Conservation (phyloP, 2,329 filamentous ascomycete species). For the Xylaria hypoxylon region DNA sequence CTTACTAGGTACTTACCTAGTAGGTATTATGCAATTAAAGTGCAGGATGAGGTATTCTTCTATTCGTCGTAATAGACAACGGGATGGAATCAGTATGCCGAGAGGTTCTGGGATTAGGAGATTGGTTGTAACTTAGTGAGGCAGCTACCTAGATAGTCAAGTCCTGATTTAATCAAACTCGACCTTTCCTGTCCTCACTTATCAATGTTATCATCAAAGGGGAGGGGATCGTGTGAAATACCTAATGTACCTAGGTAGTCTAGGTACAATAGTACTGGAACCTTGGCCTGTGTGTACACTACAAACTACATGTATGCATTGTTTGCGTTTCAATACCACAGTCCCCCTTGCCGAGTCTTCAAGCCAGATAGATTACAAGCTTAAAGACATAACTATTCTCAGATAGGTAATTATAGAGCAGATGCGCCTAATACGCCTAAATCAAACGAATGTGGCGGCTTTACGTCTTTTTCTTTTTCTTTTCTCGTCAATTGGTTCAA, state of each 20-base stretch:
- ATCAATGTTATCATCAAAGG: slow-evolving; percentile 6
- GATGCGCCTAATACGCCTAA: neutral
- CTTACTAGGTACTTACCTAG: too few species aligned
- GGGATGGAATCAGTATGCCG: neutral
- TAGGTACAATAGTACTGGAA: too few species aligned
- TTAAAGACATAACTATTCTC: neutral
- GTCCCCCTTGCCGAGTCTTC: neutral
- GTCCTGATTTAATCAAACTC: slow-evolving; percentile 10
- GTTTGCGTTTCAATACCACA: neutral
- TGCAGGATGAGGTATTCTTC: slow-evolving; percentile 15
- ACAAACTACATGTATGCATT: neutral
- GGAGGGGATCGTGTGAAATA: neutral
- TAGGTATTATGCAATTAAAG: slow-evolving; percentile 8
- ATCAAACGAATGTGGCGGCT: neutral
- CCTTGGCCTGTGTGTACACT: neutral
- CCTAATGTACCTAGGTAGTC: too few species aligned
- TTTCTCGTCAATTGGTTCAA: neutral
- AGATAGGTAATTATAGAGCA: neutral
- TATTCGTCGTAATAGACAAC: slow-evolving; percentile 9
- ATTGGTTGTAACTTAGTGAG: slow-evolving; percentile 4
- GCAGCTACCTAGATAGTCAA: slow-evolving; percentile 9
- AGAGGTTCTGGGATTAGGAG: neutral
- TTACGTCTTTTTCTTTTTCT: neutral
- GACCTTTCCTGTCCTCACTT: neutral
- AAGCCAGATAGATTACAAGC: neutral